Base-by-base conservation (phyloP, 768 basidiomycete genomes). In the Naganishia randhawae region DNA sequence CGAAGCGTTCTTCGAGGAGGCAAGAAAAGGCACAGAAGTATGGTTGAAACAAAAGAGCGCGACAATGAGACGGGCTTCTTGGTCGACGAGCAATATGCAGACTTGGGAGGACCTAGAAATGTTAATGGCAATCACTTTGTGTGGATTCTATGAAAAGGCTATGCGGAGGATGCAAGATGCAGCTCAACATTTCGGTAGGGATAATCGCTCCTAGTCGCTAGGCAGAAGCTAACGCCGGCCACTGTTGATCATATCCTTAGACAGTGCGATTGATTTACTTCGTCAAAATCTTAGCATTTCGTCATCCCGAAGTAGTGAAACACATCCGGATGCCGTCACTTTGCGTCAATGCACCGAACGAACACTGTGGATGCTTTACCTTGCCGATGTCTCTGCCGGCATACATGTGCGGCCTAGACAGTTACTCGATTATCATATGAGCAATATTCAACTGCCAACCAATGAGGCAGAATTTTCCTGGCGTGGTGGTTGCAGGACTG, bases 21-120 rank as follows among this genome's bases (percentile, higher is more conserved):
- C 57, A 22, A 42, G 27, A 37, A 39, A 61, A 6, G n/a, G n/a
- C 4, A 61, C 39, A 13, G 57, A 61, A 16, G 4, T 61, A 61
- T 61, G 57, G 57, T 11, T 61, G 35, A 61, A 61, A 42, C 57
- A 61, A 25, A 61, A 61, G 37, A 27, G 57, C 2, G 57, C 22
- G 3, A 41, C 16, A 39, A 61, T 61, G 57, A 35, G 37, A 25
- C 57, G 57, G 39, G 57, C 57, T 61, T 61, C 57, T 8, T 61
- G 57, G 57, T 61, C 57, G 11, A 39, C 57, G 3, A 41, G 17
- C n/a, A 39, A 29, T 27, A 4, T 61, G 6, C 57, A 61, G 22
- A 73, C 73, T 25, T 79, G 73, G 75, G 76, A 77, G 65, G 76
- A 77, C 29, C 76, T 76, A 6, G 78, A 80, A 57, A 69, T 77